Evolutionary conservation across 2,329 filamentous ascomycete genomes (phyloP), one percentile per base, ranked within the genome.

Genomic region (Penicillium sp.): DNA sequence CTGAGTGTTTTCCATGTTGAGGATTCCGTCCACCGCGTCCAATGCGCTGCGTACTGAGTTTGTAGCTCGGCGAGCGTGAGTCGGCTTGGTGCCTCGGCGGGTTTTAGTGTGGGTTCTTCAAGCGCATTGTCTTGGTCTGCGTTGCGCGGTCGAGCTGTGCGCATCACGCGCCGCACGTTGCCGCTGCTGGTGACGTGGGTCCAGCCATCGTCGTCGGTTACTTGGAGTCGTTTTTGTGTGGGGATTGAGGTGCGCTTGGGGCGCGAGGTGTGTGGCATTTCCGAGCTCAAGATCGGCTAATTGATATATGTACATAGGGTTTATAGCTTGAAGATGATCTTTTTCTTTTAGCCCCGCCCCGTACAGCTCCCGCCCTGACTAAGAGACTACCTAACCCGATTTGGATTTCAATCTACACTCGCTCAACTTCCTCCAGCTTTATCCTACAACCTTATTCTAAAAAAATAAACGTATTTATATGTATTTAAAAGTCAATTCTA

Each of bases 151-250:
- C 27, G 44, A 1, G 32, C 36, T 20, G 45, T 48, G 47, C 54
- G 58, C 24, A 57, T 37, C 28, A 54, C 54, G 27, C 63, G 63
- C 39, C 60, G 58, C 34, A 59, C 62, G 40, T 60, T 62, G 42
- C 46, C 51, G 47, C 45, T 56, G 27, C 58, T 69, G 16, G 66
- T 65, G 49, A 74, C 62, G 52, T 73, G 70, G 20, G 71, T 72
- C 71, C 71, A 74, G 59, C 71, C 70, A 39, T 69, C 59, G 18
- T 61, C 46, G 54, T 69, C 69, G 42, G 64, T 66, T 43, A 72
- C 51, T 59, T 69, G 51, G 35, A 65, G 55, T 29, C 67, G 67
- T 53, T 69, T 71, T 37, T 60, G 50, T 8, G 46, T 24, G 18
- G 49, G 39, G n/a, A 23, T 46, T 18, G 47, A 31, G 37, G 43